These are phyloP conservation scores for Amphibolis antarctica DNA, from an alignment of 106 monocot species.

Conservation along the genomic window DNA sequence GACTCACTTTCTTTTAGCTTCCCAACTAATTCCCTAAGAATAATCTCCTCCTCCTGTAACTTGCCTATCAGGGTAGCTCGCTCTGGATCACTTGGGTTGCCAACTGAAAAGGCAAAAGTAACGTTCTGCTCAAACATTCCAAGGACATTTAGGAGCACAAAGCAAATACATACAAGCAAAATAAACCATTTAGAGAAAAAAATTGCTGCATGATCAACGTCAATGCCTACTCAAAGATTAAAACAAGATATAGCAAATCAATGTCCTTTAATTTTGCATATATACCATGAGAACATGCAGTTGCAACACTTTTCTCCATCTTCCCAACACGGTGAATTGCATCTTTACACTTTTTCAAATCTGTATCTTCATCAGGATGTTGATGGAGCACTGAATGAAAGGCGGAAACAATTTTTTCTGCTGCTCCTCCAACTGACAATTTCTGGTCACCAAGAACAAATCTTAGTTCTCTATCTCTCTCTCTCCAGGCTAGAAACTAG, in stretches of 20 bases:
- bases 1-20: constrained; percentile 56
- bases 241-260: too few relatives aligned
- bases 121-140: neutral
- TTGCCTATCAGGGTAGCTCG: constrained; percentile 47
- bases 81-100: constrained; percentile 31
- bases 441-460: constrained; percentile 37
- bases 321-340: constrained; percentile 45
- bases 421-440: constrained; percentile 78
- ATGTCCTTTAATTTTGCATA: neutral
- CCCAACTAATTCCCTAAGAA: constrained; percentile 53
- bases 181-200: neutral
- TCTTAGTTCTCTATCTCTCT: too few relatives aligned
- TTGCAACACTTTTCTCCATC: constrained; percentile 79
- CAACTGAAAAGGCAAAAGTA: neutral
- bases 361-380: constrained; percentile 49
- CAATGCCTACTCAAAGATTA: too few relatives aligned
- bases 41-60: constrained; percentile 50
- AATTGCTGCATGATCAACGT: neutral
- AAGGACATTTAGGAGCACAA: neutral
- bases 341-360: constrained; percentile 62
- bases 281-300: constrained; percentile 46
- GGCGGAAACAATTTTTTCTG: constrained; percentile 91
- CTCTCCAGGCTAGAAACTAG: too few relatives aligned
- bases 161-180: neutral
- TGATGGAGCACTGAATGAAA: constrained; percentile 60